Evolutionary conservation across 1,139 yeast genomes (phyloP).

Genomic region (Maudiozyma humilis): DNA sequence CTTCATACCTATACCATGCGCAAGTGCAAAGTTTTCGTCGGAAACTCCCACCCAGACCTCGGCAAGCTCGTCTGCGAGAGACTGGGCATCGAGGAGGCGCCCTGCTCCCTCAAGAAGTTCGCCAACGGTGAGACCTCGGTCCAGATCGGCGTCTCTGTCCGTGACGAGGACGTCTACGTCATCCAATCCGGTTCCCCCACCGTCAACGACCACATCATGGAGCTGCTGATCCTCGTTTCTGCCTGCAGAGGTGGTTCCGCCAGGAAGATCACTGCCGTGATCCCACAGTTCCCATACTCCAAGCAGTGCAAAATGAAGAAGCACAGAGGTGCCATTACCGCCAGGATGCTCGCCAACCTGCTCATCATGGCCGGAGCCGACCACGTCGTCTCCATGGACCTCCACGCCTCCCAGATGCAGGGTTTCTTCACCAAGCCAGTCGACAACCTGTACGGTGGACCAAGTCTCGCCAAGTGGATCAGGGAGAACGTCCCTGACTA

Average conservation of each 20-base stretch:
- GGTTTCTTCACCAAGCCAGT: constrained; percentile 97
- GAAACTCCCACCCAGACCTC: constrained; percentile 90
- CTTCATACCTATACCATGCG: no score
- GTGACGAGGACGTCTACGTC: constrained; percentile 95
- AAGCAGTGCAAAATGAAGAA: constrained; percentile 97
- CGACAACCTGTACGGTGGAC: constrained; percentile 92
- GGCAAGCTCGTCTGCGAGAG: constrained; percentile 85
- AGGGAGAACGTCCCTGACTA: constrained; percentile 81
- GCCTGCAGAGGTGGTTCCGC: constrained; percentile 98
- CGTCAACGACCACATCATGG: constrained; percentile 95
- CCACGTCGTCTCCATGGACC: constrained; percentile 95
- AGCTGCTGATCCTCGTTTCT: constrained; percentile 78
- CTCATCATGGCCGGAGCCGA: constrained; percentile 98
- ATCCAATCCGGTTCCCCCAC: constrained; percentile 88
- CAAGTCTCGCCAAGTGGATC: constrained; percentile 94
- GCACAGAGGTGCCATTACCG: constrained; percentile 97
- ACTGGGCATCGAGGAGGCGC: constrained; percentile 92
- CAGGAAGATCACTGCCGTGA: constrained; percentile 90
- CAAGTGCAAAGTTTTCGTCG: constrained; percentile 93
- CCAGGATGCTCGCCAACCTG: constrained; percentile 95
- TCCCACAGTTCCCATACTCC: constrained; percentile 96
- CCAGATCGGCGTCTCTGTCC: constrained; percentile 85
- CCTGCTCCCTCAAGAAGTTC: constrained; percentile 82
- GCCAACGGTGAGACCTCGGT: constrained; percentile 97
- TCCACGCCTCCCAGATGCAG: constrained; percentile 98